A percentile compares a stretch with the other conserved stretches of the same genome.
Conservation (phyloP, 2,329 filamentous ascomycete species). For the Stagonosporopsis chrysanthemi region DNA sequence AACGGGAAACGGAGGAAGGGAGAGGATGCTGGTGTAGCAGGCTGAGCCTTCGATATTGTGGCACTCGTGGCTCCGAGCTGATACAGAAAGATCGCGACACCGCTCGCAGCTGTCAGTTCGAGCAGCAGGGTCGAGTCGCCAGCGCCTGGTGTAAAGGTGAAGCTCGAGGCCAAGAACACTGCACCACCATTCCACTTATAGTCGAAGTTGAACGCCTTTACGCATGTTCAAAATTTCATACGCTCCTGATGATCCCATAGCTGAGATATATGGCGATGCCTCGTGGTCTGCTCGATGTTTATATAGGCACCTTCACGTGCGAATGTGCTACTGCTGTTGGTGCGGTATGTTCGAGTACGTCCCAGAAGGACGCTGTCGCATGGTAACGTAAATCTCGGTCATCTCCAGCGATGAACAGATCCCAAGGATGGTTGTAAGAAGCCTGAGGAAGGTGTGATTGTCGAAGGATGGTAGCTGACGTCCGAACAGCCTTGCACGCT, state of each 20-base stretch:
- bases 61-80: not conserved
- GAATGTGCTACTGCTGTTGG: not conserved
- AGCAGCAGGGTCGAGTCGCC: not conserved
- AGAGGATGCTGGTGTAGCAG: conserved; percentile 14
- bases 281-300: not conserved
- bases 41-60: conserved; percentile 3
- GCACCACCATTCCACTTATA: not conserved
- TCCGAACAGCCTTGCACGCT: conserved; percentile 3
- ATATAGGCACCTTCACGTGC: too few species aligned
- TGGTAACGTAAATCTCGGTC: not conserved
- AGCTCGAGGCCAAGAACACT: not conserved
- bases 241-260: not conserved
- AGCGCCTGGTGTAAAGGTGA: not conserved
- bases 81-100: not conserved
- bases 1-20: conserved; percentile 14
- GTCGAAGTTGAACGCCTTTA: not conserved
- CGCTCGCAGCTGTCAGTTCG: not conserved
- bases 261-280: not conserved
- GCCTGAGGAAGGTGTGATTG: conserved; percentile 4
- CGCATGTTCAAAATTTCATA: not conserved
- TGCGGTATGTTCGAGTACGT: not conserved
- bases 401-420: not conserved
- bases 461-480: conserved; percentile 6
- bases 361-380: not conserved
- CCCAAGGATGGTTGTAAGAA: not conserved